Evolutionary conservation across 2,329 filamentous ascomycete species (phyloP).

Genomic region (Pestalotiopsis sp.): DNA sequence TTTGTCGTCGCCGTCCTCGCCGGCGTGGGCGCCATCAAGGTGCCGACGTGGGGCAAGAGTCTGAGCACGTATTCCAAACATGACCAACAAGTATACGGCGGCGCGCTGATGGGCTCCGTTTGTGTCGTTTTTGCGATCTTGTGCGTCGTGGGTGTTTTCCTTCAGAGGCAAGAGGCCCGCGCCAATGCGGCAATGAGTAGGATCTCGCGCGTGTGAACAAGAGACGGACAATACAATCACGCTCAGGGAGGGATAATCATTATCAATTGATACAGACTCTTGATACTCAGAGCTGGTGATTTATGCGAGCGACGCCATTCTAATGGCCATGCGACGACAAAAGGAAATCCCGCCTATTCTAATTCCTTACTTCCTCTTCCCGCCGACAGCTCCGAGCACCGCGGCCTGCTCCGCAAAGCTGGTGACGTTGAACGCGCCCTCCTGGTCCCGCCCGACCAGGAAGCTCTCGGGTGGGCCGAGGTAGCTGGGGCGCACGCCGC

Average conservation of each 20-base stretch:
- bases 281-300: no score
- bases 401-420: conserved; percentile 34
- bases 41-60: conserved; percentile 1
- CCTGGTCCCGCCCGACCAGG: conserved; percentile 41
- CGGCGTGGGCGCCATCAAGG: neutral
- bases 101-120: neutral
- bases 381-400: conserved; percentile 8
- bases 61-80: neutral
- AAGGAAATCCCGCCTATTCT: neutral
- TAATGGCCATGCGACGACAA: neutral
- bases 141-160: neutral
- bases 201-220: neutral
- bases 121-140: neutral
- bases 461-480: conserved; percentile 61
- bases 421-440: conserved; percentile 38
- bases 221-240: neutral
- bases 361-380: neutral
- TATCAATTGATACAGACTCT: no score
- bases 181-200: neutral
- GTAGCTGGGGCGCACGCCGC: conserved; percentile 56
- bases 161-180: neutral
- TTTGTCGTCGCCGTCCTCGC: neutral
- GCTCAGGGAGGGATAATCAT: no score
- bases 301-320: neutral
- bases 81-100: neutral